Evolutionary conservation across 805 yeast species (phyloP).

Genomic region (Metschnikowia lachancei): DNA sequence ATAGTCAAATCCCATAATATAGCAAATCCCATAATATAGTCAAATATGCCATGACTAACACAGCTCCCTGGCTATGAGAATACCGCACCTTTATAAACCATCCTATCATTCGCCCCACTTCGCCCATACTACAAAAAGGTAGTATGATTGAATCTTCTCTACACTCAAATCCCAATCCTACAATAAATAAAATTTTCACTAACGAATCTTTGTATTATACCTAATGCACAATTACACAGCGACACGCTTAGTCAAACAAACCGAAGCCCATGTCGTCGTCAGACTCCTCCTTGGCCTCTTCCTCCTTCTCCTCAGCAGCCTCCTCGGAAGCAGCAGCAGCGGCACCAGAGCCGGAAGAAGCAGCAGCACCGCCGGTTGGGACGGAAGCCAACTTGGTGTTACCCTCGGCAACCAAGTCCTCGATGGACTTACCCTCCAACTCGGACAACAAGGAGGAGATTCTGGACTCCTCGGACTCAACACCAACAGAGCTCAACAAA

Average conservation of each 20-base stretch:
- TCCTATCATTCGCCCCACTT: too few relatives aligned
- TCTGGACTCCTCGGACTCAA: conserved; percentile 90
- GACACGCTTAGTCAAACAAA: conserved; percentile 82
- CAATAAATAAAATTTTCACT: background rate
- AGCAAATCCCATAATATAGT: too few relatives aligned
- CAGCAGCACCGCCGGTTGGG: conserved; percentile 97
- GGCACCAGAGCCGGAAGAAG: conserved; percentile 69
- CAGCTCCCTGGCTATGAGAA: too few relatives aligned
- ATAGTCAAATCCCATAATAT: too few relatives aligned
- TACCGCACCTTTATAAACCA: too few relatives aligned
- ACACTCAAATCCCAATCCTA: background rate
- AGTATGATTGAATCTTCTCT: background rate
- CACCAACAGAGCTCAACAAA: conserved; percentile 91
- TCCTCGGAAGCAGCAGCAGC: conserved; percentile 73
- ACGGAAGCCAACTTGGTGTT: conserved; percentile 93
- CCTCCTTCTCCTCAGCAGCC: conserved; percentile 67
- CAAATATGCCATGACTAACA: too few relatives aligned
- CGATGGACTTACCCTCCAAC: conserved; percentile 89
- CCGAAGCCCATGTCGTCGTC: conserved; percentile 87
- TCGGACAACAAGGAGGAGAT: conserved; percentile 75
- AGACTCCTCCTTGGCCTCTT: conserved; percentile 62
- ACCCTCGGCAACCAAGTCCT: conserved; percentile 92
- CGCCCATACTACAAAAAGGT: too few relatives aligned
- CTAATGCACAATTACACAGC: conserved; percentile 1
- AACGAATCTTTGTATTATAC: conserved; percentile 6